Base-by-base conservation (phyloP, 208 protist species). In the Lotmaria passim region DNA sequence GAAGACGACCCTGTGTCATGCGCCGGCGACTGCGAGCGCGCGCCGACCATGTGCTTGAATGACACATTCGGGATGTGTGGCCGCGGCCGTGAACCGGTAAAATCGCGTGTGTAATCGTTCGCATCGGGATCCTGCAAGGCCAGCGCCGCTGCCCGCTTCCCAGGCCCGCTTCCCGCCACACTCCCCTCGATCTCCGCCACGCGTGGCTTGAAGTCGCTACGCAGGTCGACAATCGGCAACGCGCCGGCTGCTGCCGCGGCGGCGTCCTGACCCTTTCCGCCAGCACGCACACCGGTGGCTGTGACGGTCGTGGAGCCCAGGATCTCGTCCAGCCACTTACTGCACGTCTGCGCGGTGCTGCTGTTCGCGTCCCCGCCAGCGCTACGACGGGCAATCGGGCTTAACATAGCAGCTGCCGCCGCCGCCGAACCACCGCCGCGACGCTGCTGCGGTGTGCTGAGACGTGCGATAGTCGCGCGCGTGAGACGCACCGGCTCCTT, bases 221-320 rank as follows among this genome's bases (percentile, higher is more conserved):
- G 82, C 10, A 91, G 62, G 46, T 91, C 86, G 0, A 91, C 74
- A n/a, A 89, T 61, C 12, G 81, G 82, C 50, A 91, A 57, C 19
- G 69, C 26, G 31, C 48, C 48, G 26, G 24, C 36, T 12, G 71
- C 50, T 7, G 34, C 63, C 1, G 46, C 61, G 2, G 52, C 66
- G n/a, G 43, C 60, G 34, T 65, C 62, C 11, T 17, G 26, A 6
- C 24, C 56, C 11, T 53, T 52, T 21, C 59, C 64, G 15, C 61
- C 53, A 0, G 34, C 26, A 23, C 43, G 39, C 63, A 76, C 71
- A 10, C 71, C 63, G 8, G 71, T 60, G 7, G 62, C 26, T 4
- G 62, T 76, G 21, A 76, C 71, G 1, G 66, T 70, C 26, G 75
- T 65, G 39, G 67, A 66, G 51, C 58, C 55, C 21, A 85, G 58